Evolutionary conservation across 257 asterid species (phyloP), one percentile per base, ranked within the genome.

Genomic region (Solanum medicagineum): DNA sequence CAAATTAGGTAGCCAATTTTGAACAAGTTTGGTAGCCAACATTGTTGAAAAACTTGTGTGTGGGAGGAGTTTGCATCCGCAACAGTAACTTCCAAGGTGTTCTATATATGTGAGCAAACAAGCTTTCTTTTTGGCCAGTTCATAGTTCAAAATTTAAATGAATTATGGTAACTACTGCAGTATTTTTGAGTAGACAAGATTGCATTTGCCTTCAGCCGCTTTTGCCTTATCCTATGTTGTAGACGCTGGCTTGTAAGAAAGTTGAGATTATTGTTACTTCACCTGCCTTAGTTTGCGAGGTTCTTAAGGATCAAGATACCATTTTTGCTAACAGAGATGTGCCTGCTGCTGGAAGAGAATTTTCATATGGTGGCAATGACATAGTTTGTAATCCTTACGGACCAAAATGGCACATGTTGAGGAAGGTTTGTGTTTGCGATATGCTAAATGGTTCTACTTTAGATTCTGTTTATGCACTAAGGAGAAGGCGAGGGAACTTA

Each of bases 401-500:
- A 2, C 90, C 97, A 0, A 93, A 91, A n/a, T 95, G 97, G 98
- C 87, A 94, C 86, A 92, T 93, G 97, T 81, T 95, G 85, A 85
- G 97, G 87, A 92, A 88, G 62, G 88, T 95, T 0, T 92, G 94
- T 44, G 95, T 92, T 0, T 90, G 90, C 1, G 94, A 93, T 49
- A 92, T 95, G 97, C 94, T 95, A 4, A 81, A 90, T 45, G 53
- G 1, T 86, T 20, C 77, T 19, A 86, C 91, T 29, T 79, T 95
- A 47, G 97, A 92, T 14, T 89, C 95, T 2, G 91, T 93, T 0
- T 92, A 91, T 13, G 73, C 17, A 6, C 87, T 92, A 10, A 80
- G 97, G 88, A 86, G 93, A 4, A 32, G 36, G 36, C 36, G 1
- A 40, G 86, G 62, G 95, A 92, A 65, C 63, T 93, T n/a, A 90